Evolutionary conservation across 495 filamentous ascomycete species (phyloP).

Genomic region (Chaetomium tenue): DNA sequence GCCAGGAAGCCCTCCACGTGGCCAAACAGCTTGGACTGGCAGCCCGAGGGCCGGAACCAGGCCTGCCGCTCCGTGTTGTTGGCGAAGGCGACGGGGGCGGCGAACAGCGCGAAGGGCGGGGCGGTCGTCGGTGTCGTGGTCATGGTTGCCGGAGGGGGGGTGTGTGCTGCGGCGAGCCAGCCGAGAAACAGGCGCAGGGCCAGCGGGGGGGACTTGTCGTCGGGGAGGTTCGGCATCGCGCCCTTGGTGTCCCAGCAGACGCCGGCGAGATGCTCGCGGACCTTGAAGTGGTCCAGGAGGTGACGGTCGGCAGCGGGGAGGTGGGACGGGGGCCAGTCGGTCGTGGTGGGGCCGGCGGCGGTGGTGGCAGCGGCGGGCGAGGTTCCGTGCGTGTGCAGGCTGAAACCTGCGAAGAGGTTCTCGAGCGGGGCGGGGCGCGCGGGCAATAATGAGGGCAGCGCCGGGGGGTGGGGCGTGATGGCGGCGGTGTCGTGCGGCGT

Average conservation of each 20-base stretch:
- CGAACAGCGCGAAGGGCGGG: not conserved
- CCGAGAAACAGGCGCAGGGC: slow-evolving; percentile 5
- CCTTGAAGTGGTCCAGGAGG: not conserved
- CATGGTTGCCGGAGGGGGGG: too few species aligned
- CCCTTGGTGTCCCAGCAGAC: not conserved
- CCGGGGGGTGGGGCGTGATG: too few species aligned
- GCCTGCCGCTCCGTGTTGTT: not conserved
- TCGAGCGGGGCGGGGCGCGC: not conserved
- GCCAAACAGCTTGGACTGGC: not conserved
- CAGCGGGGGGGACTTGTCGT: not conserved
- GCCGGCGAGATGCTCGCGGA: not conserved
- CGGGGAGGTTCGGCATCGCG: not conserved
- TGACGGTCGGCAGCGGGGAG: not conserved
- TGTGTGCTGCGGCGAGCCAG: slow-evolving; percentile 2
- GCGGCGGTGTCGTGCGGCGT: too few species aligned
- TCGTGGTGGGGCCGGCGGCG: not conserved
- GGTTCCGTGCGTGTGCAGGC: not conserved
- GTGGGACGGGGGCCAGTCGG: not conserved
- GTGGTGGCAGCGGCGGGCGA: not conserved
- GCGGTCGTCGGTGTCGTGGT: too few species aligned
- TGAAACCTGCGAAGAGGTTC: not conserved
- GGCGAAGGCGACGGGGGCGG: not conserved
- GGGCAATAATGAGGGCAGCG: not conserved
- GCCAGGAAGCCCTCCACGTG: not conserved
- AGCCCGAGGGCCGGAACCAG: not conserved